Percentiles rank a stretch among this genome's conserved stretches.
phyloP scores from a whole-genome alignment of 345 rosid genomes.

The Schrenkiella parvula region DNA sequence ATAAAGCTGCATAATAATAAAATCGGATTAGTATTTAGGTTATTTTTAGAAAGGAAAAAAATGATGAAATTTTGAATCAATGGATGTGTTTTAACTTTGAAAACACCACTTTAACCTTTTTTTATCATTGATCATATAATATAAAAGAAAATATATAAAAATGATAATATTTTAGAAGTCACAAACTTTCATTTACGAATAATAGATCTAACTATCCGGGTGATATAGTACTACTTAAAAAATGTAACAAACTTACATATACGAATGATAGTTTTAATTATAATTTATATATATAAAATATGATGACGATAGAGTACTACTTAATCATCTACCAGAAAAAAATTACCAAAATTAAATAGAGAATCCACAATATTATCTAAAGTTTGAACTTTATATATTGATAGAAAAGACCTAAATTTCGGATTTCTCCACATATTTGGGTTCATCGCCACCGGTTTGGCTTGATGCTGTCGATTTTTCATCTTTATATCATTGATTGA shows the following conservation, averaged over 20 bases:
- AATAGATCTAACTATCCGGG: background rate
- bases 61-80: background rate
- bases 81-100: background rate
- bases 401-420: background rate
- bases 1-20: background rate
- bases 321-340: too few relatives aligned
- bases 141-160: background rate
- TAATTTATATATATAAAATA: too few relatives aligned
- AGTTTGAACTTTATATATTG: background rate
- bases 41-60: background rate
- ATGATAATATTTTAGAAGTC: background rate
- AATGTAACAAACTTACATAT: too few relatives aligned
- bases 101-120: background rate
- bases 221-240: background rate
- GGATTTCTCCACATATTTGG: background rate
- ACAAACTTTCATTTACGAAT: background rate
- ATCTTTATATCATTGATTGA: background rate
- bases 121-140: background rate
- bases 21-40: background rate
- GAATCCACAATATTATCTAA: background rate
- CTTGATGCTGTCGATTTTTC: background rate
- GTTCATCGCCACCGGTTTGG: background rate
- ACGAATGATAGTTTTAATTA: too few relatives aligned
- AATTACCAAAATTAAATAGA: background rate
- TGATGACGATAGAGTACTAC: background rate